Base-by-base conservation (phyloP, 2,329 filamentous ascomycete species). In the Blastomyces parvus region DNA sequence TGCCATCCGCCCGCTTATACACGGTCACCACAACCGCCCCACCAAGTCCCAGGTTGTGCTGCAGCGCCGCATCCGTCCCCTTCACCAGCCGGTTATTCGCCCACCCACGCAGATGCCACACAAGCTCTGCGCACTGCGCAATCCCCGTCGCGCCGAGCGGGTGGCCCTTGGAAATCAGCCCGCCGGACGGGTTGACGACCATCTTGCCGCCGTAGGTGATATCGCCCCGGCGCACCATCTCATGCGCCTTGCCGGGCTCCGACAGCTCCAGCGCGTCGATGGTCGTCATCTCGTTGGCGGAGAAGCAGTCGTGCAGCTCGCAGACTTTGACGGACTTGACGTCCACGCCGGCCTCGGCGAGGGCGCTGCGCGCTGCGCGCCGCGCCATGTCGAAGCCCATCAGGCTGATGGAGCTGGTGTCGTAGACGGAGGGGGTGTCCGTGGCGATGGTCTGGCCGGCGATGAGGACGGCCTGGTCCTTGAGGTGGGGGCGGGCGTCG, bases 301-400 rank as follows among this genome's bases (percentile, higher is more conserved):
- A 91, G 83, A 97, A 97, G 80, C 94, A 97, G 79, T 97, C 94
- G 78, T 97, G 94, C 65, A 97, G 81, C 79, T 97, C 93, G 72
- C 90, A 91, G 19, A 97, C 89, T 71, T 88, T 86, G 66, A 93
- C 83, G 67, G 96, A 89, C 42, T 79, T 76, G 0, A 89, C 79
- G 5, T 78, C 79, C 2, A 86, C 82, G 65, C 89, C 79, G 27
- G 84, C 83, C 77, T 97, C 89, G 40, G 78, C 80, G 66, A 89
- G 80, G n/a, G 93, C 93, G 0, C 81, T 79, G 65, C 81, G 77
- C 8, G 85, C 87, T 0, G 93, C 93, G 63, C 82, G 79, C 72
- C 86, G 82, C 19, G 86, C 87, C 93, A 97, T 97, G 66, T 88
- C 86, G 74, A 87, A 93, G 42, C 93, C 94, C 79, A 97, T 85